phyloP scores from a whole-genome alignment of 2,329 filamentous ascomycete species.

The Aureobasidium uvarum region DNA sequence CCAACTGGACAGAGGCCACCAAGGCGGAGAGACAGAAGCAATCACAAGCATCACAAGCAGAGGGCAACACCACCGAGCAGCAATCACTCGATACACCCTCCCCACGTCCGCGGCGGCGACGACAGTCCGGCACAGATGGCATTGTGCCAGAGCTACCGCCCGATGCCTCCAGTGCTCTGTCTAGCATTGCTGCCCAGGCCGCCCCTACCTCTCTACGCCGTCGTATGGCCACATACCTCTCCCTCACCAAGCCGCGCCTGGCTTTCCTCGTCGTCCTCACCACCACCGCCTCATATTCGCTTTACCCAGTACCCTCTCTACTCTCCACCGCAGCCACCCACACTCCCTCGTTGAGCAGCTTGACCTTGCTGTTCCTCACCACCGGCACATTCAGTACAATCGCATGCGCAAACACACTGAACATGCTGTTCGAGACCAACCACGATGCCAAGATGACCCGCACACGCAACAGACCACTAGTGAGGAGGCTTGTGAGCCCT shows the following conservation, averaged over 20 bases:
- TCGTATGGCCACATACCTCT: slow-evolving; percentile 74
- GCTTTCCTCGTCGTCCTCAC: slow-evolving; percentile 88
- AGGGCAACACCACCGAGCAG: background rate
- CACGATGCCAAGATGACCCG: slow-evolving; percentile 91
- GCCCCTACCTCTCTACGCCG: slow-evolving; percentile 61
- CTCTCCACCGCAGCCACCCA: slow-evolving; percentile 66
- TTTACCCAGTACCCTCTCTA: slow-evolving; percentile 89
- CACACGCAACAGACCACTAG: slow-evolving; percentile 87
- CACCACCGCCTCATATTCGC: slow-evolving; percentile 83
- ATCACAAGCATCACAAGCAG: background rate
- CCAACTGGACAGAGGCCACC: slow-evolving; percentile 20
- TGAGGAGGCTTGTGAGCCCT: slow-evolving; percentile 71
- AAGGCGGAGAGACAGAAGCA: background rate
- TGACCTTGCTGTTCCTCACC: slow-evolving; percentile 90
- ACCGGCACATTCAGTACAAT: slow-evolving; percentile 82
- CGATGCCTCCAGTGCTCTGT: slow-evolving; percentile 62
- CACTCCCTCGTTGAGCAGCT: slow-evolving; percentile 77
- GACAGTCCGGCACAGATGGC: slow-evolving; percentile 31
- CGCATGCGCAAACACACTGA: slow-evolving; percentile 90
- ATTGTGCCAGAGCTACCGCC: slow-evolving; percentile 45
- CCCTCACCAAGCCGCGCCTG: slow-evolving; percentile 92
- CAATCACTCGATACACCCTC: slow-evolving; percentile 31
- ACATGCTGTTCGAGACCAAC: slow-evolving; percentile 92
- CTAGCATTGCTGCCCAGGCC: slow-evolving; percentile 56
- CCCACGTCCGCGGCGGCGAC: slow-evolving; percentile 38